Base-by-base conservation (phyloP, 805 yeast genomes). In the Pichia gijzeniarum region DNA sequence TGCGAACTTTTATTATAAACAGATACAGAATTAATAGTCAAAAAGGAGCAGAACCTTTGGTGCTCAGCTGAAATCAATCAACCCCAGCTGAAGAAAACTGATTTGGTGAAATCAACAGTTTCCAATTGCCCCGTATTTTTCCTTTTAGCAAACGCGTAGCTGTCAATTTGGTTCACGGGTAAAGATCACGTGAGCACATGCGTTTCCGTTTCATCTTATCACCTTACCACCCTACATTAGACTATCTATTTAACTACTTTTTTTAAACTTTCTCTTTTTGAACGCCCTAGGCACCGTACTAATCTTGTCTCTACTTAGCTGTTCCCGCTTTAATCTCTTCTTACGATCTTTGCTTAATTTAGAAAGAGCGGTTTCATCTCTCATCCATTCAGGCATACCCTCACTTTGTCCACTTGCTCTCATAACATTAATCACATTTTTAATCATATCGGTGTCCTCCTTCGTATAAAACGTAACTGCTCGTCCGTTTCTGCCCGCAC, bases 391-490 rank as follows among this genome's bases (percentile, higher is more conserved):
- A 31, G 85, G 80, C 44, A 82, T 77, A 3, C 78, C 79, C 25
- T 60, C 63, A 35, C 71, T 70, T 43, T 80, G 73, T 2, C 95
- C 96, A 54, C 95, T 85, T 64, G 90, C 95, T 57, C 85, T 85
- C 96, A 93, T 91, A 14, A 93, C 98, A 59, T 90, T 93, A 25
- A 91, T 77, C 36, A 93, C 85, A 9, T 93, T 85, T 60, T 85
- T 85, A 38, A 93, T 74, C 2, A 85, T 78, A 46, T 75, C 62
- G 3, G 76, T 65, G 61, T 93, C 99, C 51, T 87, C 95, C 60
- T 89, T 90, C 21, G 99, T 91, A 69, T 85, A 93, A 53, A 90
- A 82, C 0, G 99, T 93, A 17, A 93, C 78, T 0, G 98, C 97
- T 55, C 74, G 75, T 47, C 99, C 99, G 8, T 67, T 58, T 49